phyloP scores from a whole-genome alignment of 2,329 filamentous ascomycete genomes.

The Colletotrichum karsti region DNA sequence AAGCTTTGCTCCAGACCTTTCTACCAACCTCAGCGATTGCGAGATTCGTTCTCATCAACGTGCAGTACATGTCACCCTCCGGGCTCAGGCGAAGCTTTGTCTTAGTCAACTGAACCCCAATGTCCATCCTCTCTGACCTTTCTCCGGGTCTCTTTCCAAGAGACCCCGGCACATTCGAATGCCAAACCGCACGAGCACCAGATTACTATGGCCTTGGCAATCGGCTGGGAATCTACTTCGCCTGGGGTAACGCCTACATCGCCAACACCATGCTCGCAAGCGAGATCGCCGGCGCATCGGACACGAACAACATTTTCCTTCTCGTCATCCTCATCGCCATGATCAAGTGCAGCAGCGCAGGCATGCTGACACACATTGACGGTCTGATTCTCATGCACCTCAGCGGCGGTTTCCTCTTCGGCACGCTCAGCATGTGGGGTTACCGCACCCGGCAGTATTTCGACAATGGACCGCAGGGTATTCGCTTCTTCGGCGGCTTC shows the following conservation, averaged over 20 bases:
- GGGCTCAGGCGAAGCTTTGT: too few species aligned
- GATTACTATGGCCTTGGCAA: constrained; percentile 43
- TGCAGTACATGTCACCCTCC: too few species aligned
- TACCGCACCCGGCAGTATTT: constrained; percentile 35
- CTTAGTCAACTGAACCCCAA: too few species aligned
- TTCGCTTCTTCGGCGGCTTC: constrained; percentile 34
- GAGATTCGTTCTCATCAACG: too few species aligned
- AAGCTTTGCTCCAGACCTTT: too few species aligned
- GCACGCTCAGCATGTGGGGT: constrained; percentile 37
- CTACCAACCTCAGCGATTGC: too few species aligned
- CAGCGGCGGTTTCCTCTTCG: constrained; percentile 37
- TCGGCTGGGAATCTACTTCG: constrained; percentile 41
- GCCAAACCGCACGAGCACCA: constrained; percentile 32
- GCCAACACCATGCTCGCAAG: constrained; percentile 36
- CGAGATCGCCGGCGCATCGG: constrained; percentile 31
- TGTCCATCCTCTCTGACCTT: neutral
- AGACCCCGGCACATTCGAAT: neutral
- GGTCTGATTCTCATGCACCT: constrained; percentile 39
- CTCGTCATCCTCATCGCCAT: constrained; percentile 38
- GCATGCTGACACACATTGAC: constrained; percentile 33
- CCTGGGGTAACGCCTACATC: constrained; percentile 37
- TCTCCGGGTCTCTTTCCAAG: neutral
- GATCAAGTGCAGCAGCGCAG: constrained; percentile 29
- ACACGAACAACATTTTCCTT: constrained; percentile 42
- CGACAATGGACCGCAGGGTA: constrained; percentile 30